Percentiles rank a stretch among this genome's conserved stretches.
Conservation (phyloP, 208 protist species). For the Blastocrithidia nonstop region DNA sequence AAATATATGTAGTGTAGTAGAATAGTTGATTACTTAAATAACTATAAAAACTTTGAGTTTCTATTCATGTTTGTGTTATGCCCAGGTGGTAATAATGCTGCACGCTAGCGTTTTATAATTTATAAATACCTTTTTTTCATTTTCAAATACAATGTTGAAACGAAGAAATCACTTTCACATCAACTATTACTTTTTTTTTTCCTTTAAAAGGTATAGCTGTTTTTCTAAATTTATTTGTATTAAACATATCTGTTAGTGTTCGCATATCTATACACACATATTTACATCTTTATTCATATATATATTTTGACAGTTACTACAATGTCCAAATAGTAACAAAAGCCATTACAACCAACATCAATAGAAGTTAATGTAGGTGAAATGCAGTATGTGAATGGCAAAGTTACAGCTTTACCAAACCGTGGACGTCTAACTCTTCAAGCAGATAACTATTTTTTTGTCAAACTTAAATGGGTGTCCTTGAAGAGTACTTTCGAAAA, state of each 20-base stretch:
- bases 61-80: not conserved
- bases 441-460: constrained; percentile 4
- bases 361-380: constrained; percentile 59
- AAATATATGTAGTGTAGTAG: constrained; percentile 1
- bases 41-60: not conserved
- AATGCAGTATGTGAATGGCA: constrained; percentile 43
- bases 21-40: too few species aligned
- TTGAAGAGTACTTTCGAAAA: too few species aligned
- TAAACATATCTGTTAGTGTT: constrained; percentile 8
- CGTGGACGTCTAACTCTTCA: constrained; percentile 48
- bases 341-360: constrained; percentile 8
- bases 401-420: constrained; percentile 28
- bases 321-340: constrained; percentile 6
- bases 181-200: too few species aligned
- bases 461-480: constrained; percentile 20
- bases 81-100: constrained; percentile 1
- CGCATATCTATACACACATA: constrained; percentile 1
- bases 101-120: not conserved
- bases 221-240: constrained; percentile 2
- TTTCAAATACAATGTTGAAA: too few species aligned
- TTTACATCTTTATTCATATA: not conserved
- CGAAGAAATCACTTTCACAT: too few species aligned
- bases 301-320: not conserved
- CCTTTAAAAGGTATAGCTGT: too few species aligned
- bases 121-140: constrained; percentile 2